A percentile compares a stretch with the other conserved stretches of the same genome.
Conservation (phyloP, 2,329 filamentous ascomycete genomes). For the Verticillium dahliae region DNA sequence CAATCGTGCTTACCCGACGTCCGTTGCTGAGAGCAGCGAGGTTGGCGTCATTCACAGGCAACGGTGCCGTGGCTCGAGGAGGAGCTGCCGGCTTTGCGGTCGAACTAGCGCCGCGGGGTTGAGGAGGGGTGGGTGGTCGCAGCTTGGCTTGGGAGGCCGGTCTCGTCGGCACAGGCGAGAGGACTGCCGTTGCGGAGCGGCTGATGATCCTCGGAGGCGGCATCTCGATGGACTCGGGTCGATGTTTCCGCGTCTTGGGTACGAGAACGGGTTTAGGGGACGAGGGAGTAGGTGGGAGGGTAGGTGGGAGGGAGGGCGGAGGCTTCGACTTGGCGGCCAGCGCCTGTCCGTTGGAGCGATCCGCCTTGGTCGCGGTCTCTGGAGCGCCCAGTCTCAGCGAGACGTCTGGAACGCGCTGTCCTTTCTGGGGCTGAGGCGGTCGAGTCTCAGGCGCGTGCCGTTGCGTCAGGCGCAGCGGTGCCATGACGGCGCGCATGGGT, state of each 20-base stretch:
- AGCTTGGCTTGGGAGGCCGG: conserved; percentile 11
- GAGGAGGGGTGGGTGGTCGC: conserved; percentile 29
- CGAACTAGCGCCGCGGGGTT: conserved; percentile 18
- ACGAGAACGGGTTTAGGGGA: neutral
- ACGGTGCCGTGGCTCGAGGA: neutral
- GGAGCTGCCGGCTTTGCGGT: conserved; percentile 3
- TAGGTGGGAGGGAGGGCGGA: neutral
- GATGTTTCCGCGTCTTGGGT: conserved; percentile 5
- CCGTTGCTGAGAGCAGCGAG: neutral
- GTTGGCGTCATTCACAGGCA: neutral
- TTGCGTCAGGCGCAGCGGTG: neutral
- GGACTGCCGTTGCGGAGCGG: conserved; percentile 15
- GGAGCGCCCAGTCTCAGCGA: neutral
- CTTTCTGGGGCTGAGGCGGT: neutral
- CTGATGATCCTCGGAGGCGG: conserved; percentile 13
- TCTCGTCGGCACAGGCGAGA: conserved; percentile 25
- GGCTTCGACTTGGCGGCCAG: neutral
- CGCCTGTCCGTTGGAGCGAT: neutral
- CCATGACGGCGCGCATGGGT: neutral
- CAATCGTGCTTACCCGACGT: conserved; percentile 3
- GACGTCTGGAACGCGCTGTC: neutral
- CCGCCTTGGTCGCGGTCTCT: neutral
- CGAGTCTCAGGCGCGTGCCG: neutral
- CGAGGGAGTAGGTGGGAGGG: neutral
- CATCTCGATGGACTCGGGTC: conserved; percentile 3